phyloP scores from a whole-genome alignment of 768 basidiomycete genomes.

The Coprinellus aureogranulatus region DNA sequence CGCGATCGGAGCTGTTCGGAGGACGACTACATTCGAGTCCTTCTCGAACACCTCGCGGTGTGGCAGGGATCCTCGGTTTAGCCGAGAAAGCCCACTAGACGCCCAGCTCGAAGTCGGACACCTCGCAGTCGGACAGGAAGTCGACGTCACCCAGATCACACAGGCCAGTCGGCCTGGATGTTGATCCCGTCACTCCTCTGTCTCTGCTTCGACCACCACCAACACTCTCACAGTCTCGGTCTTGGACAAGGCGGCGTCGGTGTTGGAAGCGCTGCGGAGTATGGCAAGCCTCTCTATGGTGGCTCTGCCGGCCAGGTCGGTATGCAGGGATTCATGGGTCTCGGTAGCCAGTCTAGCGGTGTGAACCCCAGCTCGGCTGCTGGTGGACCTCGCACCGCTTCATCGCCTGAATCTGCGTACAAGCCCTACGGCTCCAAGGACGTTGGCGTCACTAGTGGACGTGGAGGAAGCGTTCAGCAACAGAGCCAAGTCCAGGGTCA shows the following conservation, averaged over 20 bases:
- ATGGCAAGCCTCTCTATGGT: conserved; percentile 48
- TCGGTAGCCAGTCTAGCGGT: conserved; percentile 46
- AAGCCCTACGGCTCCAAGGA: conserved; percentile 68
- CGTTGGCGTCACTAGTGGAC: conserved; percentile 50
- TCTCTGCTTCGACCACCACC: no score
- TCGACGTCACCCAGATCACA: no score
- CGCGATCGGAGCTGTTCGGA: no score
- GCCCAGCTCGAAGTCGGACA: no score
- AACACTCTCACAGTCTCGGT: conserved; percentile 48
- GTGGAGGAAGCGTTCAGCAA: conserved; percentile 40
- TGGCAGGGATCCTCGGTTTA: no score
- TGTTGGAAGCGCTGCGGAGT: conserved; percentile 36
- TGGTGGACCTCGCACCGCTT: conserved; percentile 48
- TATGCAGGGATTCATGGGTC: conserved; percentile 72
- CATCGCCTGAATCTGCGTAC: conserved; percentile 71
- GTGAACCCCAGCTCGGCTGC: conserved; percentile 35
- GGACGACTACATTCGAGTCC: no score
- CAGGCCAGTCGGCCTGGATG: no score
- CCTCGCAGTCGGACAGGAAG: no score
- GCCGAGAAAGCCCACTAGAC: no score
- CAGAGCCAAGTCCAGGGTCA: conserved; percentile 53
- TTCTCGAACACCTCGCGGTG: no score
- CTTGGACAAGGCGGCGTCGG: conserved; percentile 39
- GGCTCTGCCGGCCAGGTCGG: conserved; percentile 40
- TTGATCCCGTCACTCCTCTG: no score